Evolutionary conservation across 495 filamentous ascomycete genomes (phyloP), one percentile per base, ranked within the genome.

Genomic region (Neurospora sp.): DNA sequence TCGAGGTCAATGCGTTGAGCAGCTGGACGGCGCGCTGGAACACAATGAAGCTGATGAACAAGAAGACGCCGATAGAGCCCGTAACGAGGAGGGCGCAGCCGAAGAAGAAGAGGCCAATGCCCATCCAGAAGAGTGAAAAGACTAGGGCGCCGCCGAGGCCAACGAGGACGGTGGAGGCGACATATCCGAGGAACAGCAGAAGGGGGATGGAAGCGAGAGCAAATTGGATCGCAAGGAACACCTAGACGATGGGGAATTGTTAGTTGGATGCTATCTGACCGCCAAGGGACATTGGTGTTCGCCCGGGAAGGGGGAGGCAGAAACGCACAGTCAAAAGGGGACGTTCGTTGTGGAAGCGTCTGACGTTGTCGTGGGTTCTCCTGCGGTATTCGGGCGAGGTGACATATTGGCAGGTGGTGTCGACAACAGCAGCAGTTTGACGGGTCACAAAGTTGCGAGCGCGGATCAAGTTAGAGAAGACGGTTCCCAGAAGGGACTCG

Each of bases 71-170:
- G 37, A 86, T 77, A 72, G 83, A 79, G 20, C 84, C 86, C 5
- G 89, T 91, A 39, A 90, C 72, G 81, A 90, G 88, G 39, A 93
- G 77, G 9, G 88, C 87, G 0, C 90, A 91, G 6, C 91, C 81
- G 60, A 93, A 83, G 71, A 93, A 75, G 70, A 91, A 76, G 35
- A 90, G 82, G n/a, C 88, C 90, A 69, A 91, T 75, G 71, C 89
- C 87, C 72, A 87, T 84, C 83, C 87, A 89, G 80, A 90, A 88
- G 71, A 89, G 83, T 9, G 86, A 86, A 82, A 92, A 90, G 74
- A 90, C 71, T 8, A 93, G 72, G 60, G 87, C 87, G 49, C 82
- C 84, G 75, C 88, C 75, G 44, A 89, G 71, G 37, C 87, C 84
- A 80, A 91, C 85, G 77, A 87, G 74, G 78, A 89, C 77, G 66